A percentile compares a stretch with the other conserved stretches of the same genome.
Evolutionary conservation across 129 eudicot species (phyloP).

Genomic region (Chrysanthemum makinoi): DNA sequence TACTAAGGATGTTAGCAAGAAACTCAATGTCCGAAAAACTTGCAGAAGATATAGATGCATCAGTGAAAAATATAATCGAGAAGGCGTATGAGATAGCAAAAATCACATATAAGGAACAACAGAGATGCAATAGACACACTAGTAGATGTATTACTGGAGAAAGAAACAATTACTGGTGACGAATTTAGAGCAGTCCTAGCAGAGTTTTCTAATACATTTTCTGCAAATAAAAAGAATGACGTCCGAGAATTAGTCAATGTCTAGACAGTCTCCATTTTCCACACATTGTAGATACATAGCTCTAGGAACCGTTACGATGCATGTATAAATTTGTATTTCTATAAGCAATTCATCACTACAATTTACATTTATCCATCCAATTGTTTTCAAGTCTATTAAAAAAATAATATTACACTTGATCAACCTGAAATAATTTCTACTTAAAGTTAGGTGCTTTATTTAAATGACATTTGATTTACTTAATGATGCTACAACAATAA

Average conservation of each 20-base stretch:
- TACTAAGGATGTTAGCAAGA: slow-evolving; percentile 76
- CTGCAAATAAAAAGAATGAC: slow-evolving; percentile 17
- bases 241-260: slow-evolving; percentile 49
- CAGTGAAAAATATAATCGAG: slow-evolving; percentile 51
- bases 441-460: no score
- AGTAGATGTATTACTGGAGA: slow-evolving; percentile 71
- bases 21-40: slow-evolving; percentile 85
- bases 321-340: not conserved
- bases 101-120: slow-evolving; percentile 53
- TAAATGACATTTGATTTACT: no score
- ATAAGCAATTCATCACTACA: no score
- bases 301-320: no score
- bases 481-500: no score
- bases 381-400: no score
- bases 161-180: slow-evolving; percentile 74
- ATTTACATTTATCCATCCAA: no score
- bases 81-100: slow-evolving; percentile 71
- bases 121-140: slow-evolving; percentile 72
- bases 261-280: slow-evolving; percentile 21
- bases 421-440: no score
- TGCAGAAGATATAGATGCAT: slow-evolving; percentile 70
- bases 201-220: slow-evolving; percentile 42
- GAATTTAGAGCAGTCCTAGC: slow-evolving; percentile 69
- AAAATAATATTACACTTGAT: no score
- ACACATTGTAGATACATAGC: slow-evolving; percentile 5